Evolutionary conservation across 768 basidiomycete species (phyloP).

Genomic region (Leccinum variicolor): DNA sequence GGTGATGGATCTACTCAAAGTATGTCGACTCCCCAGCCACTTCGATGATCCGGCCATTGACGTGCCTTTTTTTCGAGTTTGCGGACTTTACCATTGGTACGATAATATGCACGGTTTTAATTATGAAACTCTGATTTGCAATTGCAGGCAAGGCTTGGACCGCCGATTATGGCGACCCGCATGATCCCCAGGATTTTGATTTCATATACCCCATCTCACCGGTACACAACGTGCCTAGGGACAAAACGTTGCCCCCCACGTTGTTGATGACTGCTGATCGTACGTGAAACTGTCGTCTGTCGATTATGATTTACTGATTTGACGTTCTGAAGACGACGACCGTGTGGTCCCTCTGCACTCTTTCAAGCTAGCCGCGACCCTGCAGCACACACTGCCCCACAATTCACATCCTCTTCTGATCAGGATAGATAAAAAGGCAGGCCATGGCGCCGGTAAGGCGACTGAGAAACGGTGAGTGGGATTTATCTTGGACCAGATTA

Average conservation of each 20-base stretch:
- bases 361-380: slow-evolving; percentile 77
- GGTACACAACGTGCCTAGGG: slow-evolving; percentile 68
- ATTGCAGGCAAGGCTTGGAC: slow-evolving; percentile 67
- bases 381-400: slow-evolving; percentile 60
- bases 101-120: not conserved
- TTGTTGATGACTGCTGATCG: slow-evolving; percentile 82
- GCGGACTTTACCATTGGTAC: slow-evolving; percentile 73
- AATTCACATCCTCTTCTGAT: slow-evolving; percentile 74
- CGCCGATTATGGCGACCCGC: slow-evolving; percentile 75
- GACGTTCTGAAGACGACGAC: slow-evolving; percentile 58
- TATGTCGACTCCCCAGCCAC: slow-evolving; percentile 22
- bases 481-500: not conserved
- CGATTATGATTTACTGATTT: slow-evolving; percentile 2
- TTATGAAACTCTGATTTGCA: slow-evolving; percentile 6
- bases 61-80: slow-evolving; percentile 42
- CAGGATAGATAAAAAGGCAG: slow-evolving; percentile 76
- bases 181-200: slow-evolving; percentile 76
- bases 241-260: slow-evolving; percentile 61
- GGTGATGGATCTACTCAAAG: slow-evolving; percentile 76
- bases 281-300: slow-evolving; percentile 35
- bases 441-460: slow-evolving; percentile 78
- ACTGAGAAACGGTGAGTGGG: slow-evolving; percentile 58
- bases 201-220: slow-evolving; percentile 81
- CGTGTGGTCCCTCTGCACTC: slow-evolving; percentile 87
- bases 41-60: not conserved